These are phyloP conservation scores for Cerrena zonata DNA, from an alignment of 1,284 basidiomycete species.

Conservation along the genomic window DNA sequence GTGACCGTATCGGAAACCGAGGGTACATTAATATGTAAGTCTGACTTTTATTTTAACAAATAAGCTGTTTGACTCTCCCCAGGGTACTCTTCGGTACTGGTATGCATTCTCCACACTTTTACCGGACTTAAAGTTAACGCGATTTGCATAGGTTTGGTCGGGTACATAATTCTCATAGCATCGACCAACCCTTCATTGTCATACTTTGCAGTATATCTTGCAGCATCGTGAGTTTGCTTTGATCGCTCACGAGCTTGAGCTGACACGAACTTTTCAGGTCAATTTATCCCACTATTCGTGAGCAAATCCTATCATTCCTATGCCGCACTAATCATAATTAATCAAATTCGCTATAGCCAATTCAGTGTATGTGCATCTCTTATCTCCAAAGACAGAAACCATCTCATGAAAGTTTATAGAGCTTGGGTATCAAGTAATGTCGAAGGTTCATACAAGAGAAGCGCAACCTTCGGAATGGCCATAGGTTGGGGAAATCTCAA, in stretches of 20 bases:
- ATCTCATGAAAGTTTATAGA: conserved; percentile 16
- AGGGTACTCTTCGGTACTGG: neutral
- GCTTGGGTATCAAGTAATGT: conserved; percentile 49
- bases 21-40: conserved; percentile 44
- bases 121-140: neutral
- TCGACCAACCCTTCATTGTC: conserved; percentile 40
- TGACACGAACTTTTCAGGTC: conserved; percentile 24
- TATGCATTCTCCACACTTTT: conserved; percentile 6
- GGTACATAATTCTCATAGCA: conserved; percentile 47
- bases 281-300: conserved; percentile 45
- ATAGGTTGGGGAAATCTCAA: conserved; percentile 67
- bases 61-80: neutral
- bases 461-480: conserved; percentile 65
- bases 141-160: conserved; percentile 36
- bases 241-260: neutral
- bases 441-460: conserved; percentile 68
- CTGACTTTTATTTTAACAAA: no score
- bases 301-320: conserved; percentile 15
- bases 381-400: neutral
- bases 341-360: conserved; percentile 30
- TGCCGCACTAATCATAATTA: neutral
- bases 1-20: conserved; percentile 41
- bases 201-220: conserved; percentile 43
- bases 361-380: conserved; percentile 35
- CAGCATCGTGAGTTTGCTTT: conserved; percentile 35